A percentile compares a stretch with the other conserved stretches of the same genome.
Evolutionary conservation across 345 rosid genomes (phyloP).

Genomic region (Rhizophora mangle): DNA sequence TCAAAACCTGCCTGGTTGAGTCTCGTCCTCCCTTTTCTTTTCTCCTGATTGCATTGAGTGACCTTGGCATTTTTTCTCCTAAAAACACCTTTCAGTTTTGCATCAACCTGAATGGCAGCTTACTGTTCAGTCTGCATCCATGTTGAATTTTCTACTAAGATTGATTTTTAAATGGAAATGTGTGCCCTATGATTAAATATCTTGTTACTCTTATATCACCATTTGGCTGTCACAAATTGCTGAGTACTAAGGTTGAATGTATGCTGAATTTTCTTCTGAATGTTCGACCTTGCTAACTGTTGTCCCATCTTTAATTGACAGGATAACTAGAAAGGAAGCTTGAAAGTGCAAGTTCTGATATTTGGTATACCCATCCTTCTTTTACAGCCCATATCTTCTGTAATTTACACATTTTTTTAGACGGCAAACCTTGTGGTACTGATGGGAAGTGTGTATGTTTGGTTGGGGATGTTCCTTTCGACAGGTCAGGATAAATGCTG

Average conservation of each 20-base stretch:
- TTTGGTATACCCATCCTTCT: neutral
- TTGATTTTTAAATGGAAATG: neutral
- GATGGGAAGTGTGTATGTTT: neutral
- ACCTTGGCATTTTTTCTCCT: neutral
- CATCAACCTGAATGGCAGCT: no score
- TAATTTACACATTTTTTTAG: neutral
- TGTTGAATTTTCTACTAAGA: neutral
- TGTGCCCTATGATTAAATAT: neutral
- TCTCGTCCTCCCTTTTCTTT: no score
- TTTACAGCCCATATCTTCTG: neutral
- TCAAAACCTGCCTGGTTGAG: neutral
- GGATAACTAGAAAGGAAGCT: conserved; percentile 95
- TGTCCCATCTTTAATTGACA: conserved; percentile 31
- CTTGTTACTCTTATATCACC: neutral
- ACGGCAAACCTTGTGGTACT: neutral
- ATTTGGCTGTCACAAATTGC: neutral
- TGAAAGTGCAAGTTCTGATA: conserved; percentile 26
- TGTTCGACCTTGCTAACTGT: neutral
- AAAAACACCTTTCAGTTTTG: neutral
- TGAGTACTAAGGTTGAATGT: neutral
- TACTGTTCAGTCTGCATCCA: no score
- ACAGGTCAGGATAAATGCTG: conserved; percentile 11
- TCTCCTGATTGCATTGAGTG: neutral
- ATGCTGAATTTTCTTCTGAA: neutral
- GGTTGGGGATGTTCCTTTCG: conserved; percentile 2